Evolutionary conservation across 2,329 filamentous ascomycete genomes (phyloP), one percentile per base, ranked within the genome.

Genomic region (Fusarium kyushuense): DNA sequence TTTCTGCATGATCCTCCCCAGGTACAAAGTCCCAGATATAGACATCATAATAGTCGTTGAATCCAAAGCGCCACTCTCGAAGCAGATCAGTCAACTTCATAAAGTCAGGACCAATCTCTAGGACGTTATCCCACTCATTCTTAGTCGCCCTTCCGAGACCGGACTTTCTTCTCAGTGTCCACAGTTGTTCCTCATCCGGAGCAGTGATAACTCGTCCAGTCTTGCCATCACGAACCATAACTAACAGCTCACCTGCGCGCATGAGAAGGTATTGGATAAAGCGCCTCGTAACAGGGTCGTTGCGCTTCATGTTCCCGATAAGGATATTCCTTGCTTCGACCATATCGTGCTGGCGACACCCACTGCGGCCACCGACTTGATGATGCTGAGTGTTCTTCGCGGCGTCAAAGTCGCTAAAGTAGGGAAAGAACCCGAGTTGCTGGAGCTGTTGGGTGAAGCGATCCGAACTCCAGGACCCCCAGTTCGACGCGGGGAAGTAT

Each of bases 201-300:
- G 75, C 73, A 1, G 74, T 76, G 6, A 76, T 73, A 6, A 76
- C 69, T 17, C 74, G 65, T 4, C 74, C 74, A 4, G 73, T 76
- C 54, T 72, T 76, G 16, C 74, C 74, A 56, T 76, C 75, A 8
- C 74, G 52, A 0, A 76, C 75, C 62, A 76, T 48, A 14, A 76
- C 61, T 16, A 76, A 23, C 1, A 75, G 14, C 11, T 76, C 74
- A 35, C 74, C 74, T 1, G 71, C 58, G 1, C 74, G 47, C 73
- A 76, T 72, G 5, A 55, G 23, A 9, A 76, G 58, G 33, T 76
- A 76, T 23, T 76, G 74, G 14, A 76, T 40, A 33, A 76, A 76
- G 4, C 74, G 72, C 10, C 68, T 53, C 0, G 74, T 76, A 11
- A 75, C 60, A 13, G 69, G 69, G 16, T 76, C 72, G 13, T 72